A percentile compares a stretch with the other conserved stretches of the same genome.
Evolutionary conservation across 345 rosid genomes (phyloP).

Genomic region (Pistacia atlantica): DNA sequence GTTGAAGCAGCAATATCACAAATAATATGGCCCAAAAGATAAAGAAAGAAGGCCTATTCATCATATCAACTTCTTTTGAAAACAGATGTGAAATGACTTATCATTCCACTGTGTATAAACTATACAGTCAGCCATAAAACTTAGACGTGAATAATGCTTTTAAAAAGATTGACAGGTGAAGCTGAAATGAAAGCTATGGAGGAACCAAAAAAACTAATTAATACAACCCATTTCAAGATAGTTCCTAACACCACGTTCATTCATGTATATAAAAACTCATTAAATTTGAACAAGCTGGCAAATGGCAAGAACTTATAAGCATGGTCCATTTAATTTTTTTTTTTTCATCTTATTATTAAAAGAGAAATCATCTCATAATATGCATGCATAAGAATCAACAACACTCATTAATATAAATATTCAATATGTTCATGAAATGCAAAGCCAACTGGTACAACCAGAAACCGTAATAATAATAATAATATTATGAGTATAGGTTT

Average conservation of each 20-base stretch:
- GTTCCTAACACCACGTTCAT: constrained; percentile 16
- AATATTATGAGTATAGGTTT: no score
- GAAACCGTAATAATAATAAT: no score
- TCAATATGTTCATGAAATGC: no score
- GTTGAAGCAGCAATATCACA: no score
- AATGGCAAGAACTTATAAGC: background rate
- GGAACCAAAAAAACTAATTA: background rate
- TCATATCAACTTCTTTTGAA: background rate
- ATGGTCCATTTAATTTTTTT: background rate
- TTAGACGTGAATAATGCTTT: constrained; percentile 1
- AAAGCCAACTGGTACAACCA: no score
- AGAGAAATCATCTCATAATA: no score
- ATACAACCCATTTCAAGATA: constrained; percentile 17
- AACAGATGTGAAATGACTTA: constrained; percentile 5
- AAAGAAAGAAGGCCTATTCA: no score
- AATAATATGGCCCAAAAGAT: no score
- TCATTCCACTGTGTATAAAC: background rate
- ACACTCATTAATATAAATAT: no score
- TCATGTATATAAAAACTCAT: constrained; percentile 1
- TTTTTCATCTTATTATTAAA: no score
- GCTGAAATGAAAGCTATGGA: background rate
- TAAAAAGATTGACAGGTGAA: constrained; percentile 8
- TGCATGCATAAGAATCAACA: background rate
- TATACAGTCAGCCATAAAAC: background rate
- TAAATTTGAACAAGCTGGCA: constrained; percentile 1